Conservation (phyloP, 108 stramenopile genomes). For the Fistulifera solaris region DNA sequence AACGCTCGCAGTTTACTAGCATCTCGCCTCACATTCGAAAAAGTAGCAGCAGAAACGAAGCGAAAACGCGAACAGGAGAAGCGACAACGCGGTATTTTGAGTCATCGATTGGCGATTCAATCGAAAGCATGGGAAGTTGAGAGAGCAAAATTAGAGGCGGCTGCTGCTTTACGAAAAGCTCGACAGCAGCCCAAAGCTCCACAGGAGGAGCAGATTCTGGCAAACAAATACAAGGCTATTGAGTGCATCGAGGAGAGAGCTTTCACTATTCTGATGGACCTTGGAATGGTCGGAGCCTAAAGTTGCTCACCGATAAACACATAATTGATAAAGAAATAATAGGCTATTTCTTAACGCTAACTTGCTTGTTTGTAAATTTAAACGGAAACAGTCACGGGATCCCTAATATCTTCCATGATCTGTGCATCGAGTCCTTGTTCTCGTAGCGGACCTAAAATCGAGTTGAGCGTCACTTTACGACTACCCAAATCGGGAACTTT, state of each 20-base stretch:
- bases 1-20: too few species aligned
- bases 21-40: neutral
- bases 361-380: too few species aligned
- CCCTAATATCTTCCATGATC: slow-evolving; percentile 54
- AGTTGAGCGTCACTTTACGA: slow-evolving; percentile 48
- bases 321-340: neutral
- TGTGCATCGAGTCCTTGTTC: slow-evolving; percentile 39
- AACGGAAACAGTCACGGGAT: slow-evolving; percentile 15
- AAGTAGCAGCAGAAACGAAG: neutral
- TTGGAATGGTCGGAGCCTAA: slow-evolving; percentile 11
- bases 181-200: slow-evolving; percentile 26
- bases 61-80: neutral
- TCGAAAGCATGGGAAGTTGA: neutral
- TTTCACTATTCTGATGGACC: slow-evolving; percentile 38
- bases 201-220: slow-evolving; percentile 30
- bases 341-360: too few species aligned
- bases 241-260: slow-evolving; percentile 35
- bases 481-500: slow-evolving; percentile 73
- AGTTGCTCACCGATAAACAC: neutral
- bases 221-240: slow-evolving; percentile 42
- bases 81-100: slow-evolving; percentile 2
- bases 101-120: neutral
- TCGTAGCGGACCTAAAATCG: slow-evolving; percentile 67
- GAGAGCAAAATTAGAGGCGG: neutral
- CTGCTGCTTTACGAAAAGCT: slow-evolving; percentile 4